Percentiles rank a stretch among this genome's conserved stretches.
Evolutionary conservation across 2,329 filamentous ascomycete species (phyloP).

Genomic region (Talaromyces sp.): DNA sequence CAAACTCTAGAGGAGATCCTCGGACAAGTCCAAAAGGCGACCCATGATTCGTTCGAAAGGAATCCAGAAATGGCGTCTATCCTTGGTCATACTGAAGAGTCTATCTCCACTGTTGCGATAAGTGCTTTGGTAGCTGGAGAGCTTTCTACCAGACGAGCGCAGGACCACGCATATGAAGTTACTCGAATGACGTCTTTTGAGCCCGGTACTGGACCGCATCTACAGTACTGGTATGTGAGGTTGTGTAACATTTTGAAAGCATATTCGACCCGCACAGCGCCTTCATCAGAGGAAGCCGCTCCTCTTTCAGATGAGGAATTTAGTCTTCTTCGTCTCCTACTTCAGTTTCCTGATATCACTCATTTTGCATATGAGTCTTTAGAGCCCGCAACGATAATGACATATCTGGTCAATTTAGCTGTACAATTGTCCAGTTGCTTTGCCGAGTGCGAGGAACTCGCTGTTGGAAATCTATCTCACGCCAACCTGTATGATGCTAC

Average conservation of each 20-base stretch:
- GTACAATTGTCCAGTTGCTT: not conserved
- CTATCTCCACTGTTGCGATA: not conserved
- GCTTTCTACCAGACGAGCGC: not conserved
- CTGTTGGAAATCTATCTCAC: not conserved
- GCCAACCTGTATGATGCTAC: not conserved
- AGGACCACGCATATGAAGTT: not conserved
- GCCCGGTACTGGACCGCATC: not conserved
- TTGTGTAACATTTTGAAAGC: not conserved
- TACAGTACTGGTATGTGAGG: not conserved
- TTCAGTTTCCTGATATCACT: not conserved
- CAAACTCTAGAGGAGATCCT: not conserved
- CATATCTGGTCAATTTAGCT: not conserved
- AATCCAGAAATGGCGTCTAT: not conserved
- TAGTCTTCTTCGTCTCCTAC: not conserved
- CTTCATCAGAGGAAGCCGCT: not conserved
- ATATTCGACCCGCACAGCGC: not conserved
- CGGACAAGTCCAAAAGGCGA: not conserved
- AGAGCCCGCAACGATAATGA: not conserved
- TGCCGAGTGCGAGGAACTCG: not conserved
- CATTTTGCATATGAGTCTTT: not conserved
- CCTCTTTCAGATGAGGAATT: not conserved
- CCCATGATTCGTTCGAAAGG: not conserved
- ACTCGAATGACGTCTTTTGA: not conserved
- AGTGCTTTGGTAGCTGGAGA: not conserved
- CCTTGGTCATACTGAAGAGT: not conserved